Evolutionary conservation across 73 alveolate genomes (phyloP).

Genomic region (Diophrys sp.): DNA sequence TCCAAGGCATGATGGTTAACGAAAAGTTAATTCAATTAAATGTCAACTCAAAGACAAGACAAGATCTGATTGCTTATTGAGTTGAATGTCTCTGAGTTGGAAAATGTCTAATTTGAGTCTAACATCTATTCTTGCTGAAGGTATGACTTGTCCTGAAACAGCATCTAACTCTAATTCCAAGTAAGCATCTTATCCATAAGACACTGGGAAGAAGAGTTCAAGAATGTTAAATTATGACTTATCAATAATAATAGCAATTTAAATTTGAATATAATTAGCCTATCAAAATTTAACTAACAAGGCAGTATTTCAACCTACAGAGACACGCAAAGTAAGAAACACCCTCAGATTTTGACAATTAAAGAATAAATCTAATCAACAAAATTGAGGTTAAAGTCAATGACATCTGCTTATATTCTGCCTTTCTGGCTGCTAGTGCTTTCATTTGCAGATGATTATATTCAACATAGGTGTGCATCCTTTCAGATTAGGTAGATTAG

Average conservation of each 20-base stretch:
- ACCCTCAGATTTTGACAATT: no score
- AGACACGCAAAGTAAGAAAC: no score
- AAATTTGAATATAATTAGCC: slow-evolving; percentile 13
- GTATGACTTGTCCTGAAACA: slow-evolving; percentile 44
- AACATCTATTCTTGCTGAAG: slow-evolving; percentile 38
- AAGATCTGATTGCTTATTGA: no score
- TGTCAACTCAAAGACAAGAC: no score
- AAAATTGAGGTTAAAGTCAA: slow-evolving; percentile 33
- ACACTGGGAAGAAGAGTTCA: slow-evolving; percentile 36
- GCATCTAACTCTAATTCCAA: slow-evolving; percentile 43
- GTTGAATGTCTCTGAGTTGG: slow-evolving; percentile 62
- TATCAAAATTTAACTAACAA: slow-evolving; percentile 37
- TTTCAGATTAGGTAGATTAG: no score
- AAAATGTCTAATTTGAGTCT: slow-evolving; percentile 19
- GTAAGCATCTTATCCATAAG: slow-evolving; percentile 41
- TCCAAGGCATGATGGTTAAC: no score
- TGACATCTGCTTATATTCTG: slow-evolving; percentile 37
- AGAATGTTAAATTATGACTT: slow-evolving; percentile 22
- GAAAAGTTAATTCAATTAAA: no score
- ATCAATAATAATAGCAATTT: slow-evolving; percentile 47
- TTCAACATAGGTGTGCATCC: no score
- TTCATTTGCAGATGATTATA: background rate
- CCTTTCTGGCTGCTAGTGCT: background rate
- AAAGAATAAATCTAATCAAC: slow-evolving; percentile 24
- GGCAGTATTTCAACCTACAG: slow-evolving; percentile 49